phyloP scores from a whole-genome alignment of 805 yeast genomes.

The Candida suzukii region DNA sequence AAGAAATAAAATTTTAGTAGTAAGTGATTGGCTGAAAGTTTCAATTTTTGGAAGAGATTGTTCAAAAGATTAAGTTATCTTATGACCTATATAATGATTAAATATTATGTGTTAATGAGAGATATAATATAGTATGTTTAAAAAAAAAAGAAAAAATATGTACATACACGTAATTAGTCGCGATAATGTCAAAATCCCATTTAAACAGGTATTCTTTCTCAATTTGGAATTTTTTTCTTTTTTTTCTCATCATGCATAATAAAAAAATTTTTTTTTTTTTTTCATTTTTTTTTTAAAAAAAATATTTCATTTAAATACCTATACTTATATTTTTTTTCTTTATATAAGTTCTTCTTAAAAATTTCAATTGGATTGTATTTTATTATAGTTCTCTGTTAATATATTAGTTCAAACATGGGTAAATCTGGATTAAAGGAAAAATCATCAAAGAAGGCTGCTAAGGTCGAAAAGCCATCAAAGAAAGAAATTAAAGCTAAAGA shows the following conservation, averaged over 20 bases:
- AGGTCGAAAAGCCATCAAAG: conserved; percentile 12
- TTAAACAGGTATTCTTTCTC: not conserved
- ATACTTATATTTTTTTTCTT: not conserved
- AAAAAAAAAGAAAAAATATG: too few relatives aligned
- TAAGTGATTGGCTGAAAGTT: conserved; percentile 83
- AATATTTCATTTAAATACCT: too few relatives aligned
- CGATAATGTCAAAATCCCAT: too few relatives aligned
- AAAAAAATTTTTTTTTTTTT: not conserved
- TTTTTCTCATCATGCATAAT: not conserved
- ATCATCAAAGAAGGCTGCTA: conserved; percentile 14
- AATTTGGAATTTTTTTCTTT: not conserved
- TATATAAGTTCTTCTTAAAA: conserved; percentile 4
- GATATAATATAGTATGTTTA: too few relatives aligned
- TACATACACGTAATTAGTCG: too few relatives aligned
- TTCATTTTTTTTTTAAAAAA: not conserved
- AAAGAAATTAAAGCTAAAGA: conserved; percentile 11
- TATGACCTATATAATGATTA: too few relatives aligned
- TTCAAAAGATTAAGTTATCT: conserved; percentile 64
- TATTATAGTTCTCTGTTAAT: too few relatives aligned
- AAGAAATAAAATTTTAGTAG: conserved; percentile 79
- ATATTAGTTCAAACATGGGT: too few relatives aligned
- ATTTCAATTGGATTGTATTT: too few relatives aligned
- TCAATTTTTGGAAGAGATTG: conserved; percentile 88
- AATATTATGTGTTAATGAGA: too few relatives aligned
- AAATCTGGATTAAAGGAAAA: conserved; percentile 20